These are phyloP conservation scores for Scheffersomyces stambukii DNA, from an alignment of 1,139 yeast species.

Conservation along the genomic window DNA sequence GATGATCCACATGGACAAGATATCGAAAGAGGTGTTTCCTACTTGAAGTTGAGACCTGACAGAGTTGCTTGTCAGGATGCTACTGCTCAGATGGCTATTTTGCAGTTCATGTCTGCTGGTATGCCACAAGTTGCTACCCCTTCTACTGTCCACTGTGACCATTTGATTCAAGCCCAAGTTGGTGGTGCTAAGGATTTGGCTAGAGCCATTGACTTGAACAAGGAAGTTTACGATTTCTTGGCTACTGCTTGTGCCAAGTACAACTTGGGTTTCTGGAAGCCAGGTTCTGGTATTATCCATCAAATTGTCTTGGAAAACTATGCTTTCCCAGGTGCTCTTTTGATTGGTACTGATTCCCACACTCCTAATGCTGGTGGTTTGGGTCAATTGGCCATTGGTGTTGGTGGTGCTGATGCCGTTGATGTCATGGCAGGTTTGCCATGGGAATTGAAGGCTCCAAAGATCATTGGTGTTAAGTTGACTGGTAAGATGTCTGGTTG, in stretches of 20 bases:
- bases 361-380: slow-evolving; percentile 99
- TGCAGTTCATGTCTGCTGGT: slow-evolving; percentile 98
- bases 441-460: slow-evolving; percentile 99
- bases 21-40: slow-evolving; percentile 92
- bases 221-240: slow-evolving; percentile 95
- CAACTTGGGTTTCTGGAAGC: slow-evolving; percentile 99
- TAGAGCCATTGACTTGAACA: slow-evolving; percentile 89
- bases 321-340: slow-evolving; percentile 96
- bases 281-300: slow-evolving; percentile 98
- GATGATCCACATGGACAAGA: slow-evolving; percentile 95
- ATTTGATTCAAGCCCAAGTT: slow-evolving; percentile 94
- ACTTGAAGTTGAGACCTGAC: slow-evolving; percentile 96
- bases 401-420: slow-evolving; percentile 99
- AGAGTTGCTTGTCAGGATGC: slow-evolving; percentile 99
- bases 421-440: slow-evolving; percentile 94
- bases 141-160: slow-evolving; percentile 98
- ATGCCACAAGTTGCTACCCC: slow-evolving; percentile 94
- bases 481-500: slow-evolving; percentile 96
- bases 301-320: slow-evolving; percentile 97
- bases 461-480: slow-evolving; percentile 93
- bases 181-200: slow-evolving; percentile 92
- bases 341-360: slow-evolving; percentile 98
- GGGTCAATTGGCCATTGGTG: slow-evolving; percentile 98
- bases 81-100: slow-evolving; percentile 98
- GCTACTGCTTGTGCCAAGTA: slow-evolving; percentile 93